Percentiles rank a stretch among this genome's conserved stretches.
phyloP scores from a whole-genome alignment of 768 basidiomycete species.

The Gloeophyllum trabeum region DNA sequence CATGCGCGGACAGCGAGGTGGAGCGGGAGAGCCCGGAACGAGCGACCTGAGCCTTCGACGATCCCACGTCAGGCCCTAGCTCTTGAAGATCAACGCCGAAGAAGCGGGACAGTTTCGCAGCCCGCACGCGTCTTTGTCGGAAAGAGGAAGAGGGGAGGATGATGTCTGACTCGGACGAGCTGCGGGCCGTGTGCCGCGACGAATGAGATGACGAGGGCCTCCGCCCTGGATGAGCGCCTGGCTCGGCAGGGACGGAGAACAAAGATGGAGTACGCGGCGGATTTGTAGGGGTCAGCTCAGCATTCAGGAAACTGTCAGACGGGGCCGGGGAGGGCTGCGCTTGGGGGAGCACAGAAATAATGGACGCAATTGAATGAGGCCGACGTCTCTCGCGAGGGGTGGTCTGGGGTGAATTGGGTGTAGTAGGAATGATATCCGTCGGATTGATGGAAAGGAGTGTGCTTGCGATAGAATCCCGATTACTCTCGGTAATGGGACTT shows the following conservation, averaged over 20 bases:
- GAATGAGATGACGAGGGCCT: slow-evolving; percentile 2
- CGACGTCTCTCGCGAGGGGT: neutral
- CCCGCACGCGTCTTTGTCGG: slow-evolving; percentile 28
- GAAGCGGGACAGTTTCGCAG: slow-evolving; percentile 45
- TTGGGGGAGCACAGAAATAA: neutral
- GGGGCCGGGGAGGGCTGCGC: no score
- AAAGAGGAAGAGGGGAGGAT: slow-evolving; percentile 10
- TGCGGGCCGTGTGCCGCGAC: slow-evolving; percentile 2
- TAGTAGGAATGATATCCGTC: neutral
- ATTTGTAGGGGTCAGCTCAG: neutral
- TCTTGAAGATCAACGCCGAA: slow-evolving; percentile 43
- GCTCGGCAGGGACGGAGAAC: neutral
- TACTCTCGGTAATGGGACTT: slow-evolving; percentile 1
- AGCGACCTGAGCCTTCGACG: no score
- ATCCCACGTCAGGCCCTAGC: no score
- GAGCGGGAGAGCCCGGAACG: no score
- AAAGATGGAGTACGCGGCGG: neutral
- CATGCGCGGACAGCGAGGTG: no score
- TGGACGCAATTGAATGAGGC: neutral
- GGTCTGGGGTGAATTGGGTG: neutral
- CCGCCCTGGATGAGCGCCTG: neutral
- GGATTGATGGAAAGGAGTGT: slow-evolving; percentile 2
- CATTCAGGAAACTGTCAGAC: no score
- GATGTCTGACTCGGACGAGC: slow-evolving; percentile 2
- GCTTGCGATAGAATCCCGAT: slow-evolving; percentile 13